Conservation (phyloP, 2,329 filamentous ascomycete genomes). For the Rutstroemia sp. region DNA sequence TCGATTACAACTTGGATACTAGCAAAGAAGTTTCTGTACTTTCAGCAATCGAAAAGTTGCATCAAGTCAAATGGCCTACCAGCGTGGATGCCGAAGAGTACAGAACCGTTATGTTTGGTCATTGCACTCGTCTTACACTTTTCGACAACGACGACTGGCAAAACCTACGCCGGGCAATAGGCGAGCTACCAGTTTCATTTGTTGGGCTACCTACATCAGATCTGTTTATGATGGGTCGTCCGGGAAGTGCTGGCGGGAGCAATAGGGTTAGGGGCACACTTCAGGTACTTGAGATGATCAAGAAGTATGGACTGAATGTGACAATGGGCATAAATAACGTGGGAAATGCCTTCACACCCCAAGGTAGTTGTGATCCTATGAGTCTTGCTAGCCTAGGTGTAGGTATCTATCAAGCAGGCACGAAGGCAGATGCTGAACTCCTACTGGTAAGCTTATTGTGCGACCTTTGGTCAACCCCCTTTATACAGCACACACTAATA, state of each 20-base stretch:
- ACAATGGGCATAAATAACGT: conserved; percentile 65
- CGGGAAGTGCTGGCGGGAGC: conserved; percentile 24
- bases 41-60: conserved; percentile 45
- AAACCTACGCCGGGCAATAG: conserved; percentile 40
- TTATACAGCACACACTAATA: conserved; percentile 7
- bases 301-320: conserved; percentile 47
- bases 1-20: conserved; percentile 60
- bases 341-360: conserved; percentile 67
- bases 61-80: conserved; percentile 41
- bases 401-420: conserved; percentile 61
- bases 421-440: conserved; percentile 47
- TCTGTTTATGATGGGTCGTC: conserved; percentile 61
- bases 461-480: neutral
- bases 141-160: conserved; percentile 44
- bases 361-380: conserved; percentile 60
- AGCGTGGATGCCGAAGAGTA: conserved; percentile 10
- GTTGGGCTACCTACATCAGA: conserved; percentile 65
- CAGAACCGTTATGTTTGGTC: conserved; percentile 53
- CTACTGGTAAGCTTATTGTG: conserved; percentile 42
- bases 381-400: conserved; percentile 55
- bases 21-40: conserved; percentile 43
- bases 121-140: conserved; percentile 60
- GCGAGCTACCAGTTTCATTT: conserved; percentile 53
- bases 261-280: conserved; percentile 50
- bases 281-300: conserved; percentile 52